These are phyloP conservation scores for Cercospora sojina DNA, from an alignment of 2,329 filamentous ascomycete genomes.

Conservation along the genomic window DNA sequence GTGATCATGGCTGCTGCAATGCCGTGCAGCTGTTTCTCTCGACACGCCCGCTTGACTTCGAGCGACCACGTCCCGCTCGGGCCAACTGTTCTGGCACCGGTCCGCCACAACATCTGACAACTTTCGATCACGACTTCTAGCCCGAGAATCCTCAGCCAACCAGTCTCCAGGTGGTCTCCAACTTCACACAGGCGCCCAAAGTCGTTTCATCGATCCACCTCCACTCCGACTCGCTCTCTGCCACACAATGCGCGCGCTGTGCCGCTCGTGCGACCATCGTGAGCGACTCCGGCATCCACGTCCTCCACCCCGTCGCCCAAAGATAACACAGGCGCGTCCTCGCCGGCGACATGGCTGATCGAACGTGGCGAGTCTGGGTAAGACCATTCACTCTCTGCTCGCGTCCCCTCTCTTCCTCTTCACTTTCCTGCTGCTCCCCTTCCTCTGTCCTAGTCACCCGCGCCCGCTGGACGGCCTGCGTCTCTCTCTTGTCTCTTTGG, in stretches of 20 bases:
- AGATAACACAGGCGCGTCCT: conserved; percentile 17
- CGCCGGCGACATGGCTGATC: conserved; percentile 18
- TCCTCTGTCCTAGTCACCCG: conserved; percentile 16
- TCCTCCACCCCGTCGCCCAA: conserved; percentile 12
- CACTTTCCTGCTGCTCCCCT: conserved; percentile 11
- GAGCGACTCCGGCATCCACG: conserved; percentile 4
- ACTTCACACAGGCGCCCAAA: conserved; percentile 23
- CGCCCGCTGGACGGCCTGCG: conserved; percentile 19
- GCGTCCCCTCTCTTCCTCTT: conserved; percentile 16
- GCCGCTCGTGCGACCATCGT: conserved; percentile 26
- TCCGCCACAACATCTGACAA: background rate
- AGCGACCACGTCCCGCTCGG: background rate
- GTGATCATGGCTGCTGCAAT: conserved; percentile 32
- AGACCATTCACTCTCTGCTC: conserved; percentile 18
- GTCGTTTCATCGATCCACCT: conserved; percentile 24
- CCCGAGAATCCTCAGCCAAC: conserved; percentile 19
- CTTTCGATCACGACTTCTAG: background rate
- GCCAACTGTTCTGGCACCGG: background rate
- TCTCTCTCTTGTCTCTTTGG: conserved; percentile 18
- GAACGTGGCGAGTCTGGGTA: conserved; percentile 9
- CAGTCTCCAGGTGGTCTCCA: conserved; percentile 9
- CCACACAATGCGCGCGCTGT: conserved; percentile 25
- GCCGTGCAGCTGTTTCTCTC: background rate
- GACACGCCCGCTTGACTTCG: background rate
- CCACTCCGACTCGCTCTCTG: conserved; percentile 9